Base-by-base conservation (phyloP, 805 yeast species). In the Blastobotrys attinorum region DNA sequence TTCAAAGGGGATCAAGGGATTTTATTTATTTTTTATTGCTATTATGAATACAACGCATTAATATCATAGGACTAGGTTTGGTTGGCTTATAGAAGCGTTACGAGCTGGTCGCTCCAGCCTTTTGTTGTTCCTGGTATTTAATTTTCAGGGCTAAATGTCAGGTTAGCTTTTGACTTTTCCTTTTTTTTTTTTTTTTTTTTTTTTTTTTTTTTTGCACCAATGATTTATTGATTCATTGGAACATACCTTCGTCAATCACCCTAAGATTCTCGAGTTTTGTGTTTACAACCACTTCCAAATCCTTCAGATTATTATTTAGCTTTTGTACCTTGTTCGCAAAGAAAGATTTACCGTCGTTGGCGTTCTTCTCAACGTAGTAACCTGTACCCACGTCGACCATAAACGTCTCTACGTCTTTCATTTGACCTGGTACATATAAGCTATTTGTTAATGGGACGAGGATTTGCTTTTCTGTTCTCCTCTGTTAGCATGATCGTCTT, bases 381-480 rank as follows among this genome's bases (percentile, higher is more conserved):
- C 97, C 97, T 0, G 98, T 92, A 29, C 98, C 98, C 21, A 92
- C 81, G 59, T 92, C 98, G 7, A 92, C 96, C 60, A 92, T 69
- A 55, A 82, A 92, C 46, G 73, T 78, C 47, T 80, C 73, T 41
- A 73, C 73, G 46, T 82, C 77, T 36, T 71, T 69, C 41, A 85
- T 72, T 43, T 69, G 75, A 2, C 97, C 98, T 3, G 96, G 95
- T 22, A 92, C 82, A 53, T 92, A 92, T 33, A 92, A 67, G 0
- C 96, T 86, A 16, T 88, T 72, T 0, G 97, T 86, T 48, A 94
- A 71, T 4, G 98, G 98, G 1, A 92, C 86, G 49, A 92, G 67
- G 17, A 90, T 61, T 27, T 76, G 74, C 37, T 73, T 65, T n/a
- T n/a, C n/a, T n/a, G n/a, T n/a, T n/a, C n/a, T n/a, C n/a, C n/a